Percentiles rank a stretch among this genome's conserved stretches.
Conservation (phyloP, 768 basidiomycete species). For the Mycena maculata region DNA sequence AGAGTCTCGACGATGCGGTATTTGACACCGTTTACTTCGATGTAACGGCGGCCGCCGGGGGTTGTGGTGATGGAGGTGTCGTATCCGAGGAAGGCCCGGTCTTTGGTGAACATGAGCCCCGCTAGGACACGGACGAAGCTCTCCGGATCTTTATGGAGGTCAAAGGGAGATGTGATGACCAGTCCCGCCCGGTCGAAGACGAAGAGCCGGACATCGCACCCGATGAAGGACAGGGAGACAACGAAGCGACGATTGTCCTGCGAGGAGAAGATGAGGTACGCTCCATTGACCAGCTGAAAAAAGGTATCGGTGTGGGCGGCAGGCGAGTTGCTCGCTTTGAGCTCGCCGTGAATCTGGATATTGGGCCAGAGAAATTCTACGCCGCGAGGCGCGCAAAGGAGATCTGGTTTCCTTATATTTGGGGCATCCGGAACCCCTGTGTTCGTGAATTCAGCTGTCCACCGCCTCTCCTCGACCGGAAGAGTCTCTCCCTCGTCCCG, state of each 20-base stretch:
- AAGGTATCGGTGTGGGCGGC: background rate
- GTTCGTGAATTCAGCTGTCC: constrained; percentile 3
- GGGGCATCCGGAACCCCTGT: constrained; percentile 3
- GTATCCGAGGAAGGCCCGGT: constrained; percentile 7
- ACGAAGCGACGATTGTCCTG: constrained; percentile 19
- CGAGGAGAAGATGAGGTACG: constrained; percentile 13
- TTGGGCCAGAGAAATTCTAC: background rate
- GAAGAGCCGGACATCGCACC: background rate
- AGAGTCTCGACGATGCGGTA: constrained; percentile 1
- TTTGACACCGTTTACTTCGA: background rate
- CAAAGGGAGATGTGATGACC: constrained; percentile 8
- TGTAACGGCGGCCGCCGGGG: background rate
- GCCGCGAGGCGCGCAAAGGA: background rate
- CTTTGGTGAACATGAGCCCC: constrained; percentile 10
- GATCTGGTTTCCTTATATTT: background rate
- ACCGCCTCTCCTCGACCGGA: background rate
- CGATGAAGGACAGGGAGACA: constrained; percentile 10
- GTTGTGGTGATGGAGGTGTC: constrained; percentile 8
- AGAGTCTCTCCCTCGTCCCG: background rate
- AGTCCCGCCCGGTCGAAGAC: constrained; percentile 15
- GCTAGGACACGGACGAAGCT: constrained; percentile 15
- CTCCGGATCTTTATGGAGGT: constrained; percentile 8
- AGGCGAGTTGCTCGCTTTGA: constrained; percentile 1
- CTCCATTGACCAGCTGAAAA: background rate
- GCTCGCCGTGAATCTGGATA: constrained; percentile 1